A percentile compares a stretch with the other conserved stretches of the same genome.
phyloP scores from a whole-genome alignment of 2,329 filamentous ascomycete species.

The Fusarium longipes region DNA sequence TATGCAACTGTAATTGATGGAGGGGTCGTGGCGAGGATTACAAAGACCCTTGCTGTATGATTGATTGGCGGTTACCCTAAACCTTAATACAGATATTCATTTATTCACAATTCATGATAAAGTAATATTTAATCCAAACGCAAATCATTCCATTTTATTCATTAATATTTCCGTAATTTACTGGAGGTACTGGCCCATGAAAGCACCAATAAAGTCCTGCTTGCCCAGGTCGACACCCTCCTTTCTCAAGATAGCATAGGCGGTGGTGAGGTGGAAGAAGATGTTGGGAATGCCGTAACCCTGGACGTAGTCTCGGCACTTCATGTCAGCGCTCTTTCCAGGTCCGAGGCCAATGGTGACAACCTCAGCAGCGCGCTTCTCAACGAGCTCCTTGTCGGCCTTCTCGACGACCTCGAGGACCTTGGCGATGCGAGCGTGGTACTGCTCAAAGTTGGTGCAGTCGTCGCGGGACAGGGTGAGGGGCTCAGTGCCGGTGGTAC shows the following conservation, averaged over 20 bases:
- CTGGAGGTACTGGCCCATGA: conserved; percentile 47
- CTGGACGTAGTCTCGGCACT: conserved; percentile 56
- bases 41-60: conserved; percentile 7
- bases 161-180: neutral
- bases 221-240: conserved; percentile 73
- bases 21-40: conserved; percentile 31
- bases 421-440: conserved; percentile 50
- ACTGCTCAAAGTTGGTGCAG: conserved; percentile 50
- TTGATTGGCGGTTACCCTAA: conserved; percentile 23
- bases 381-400: conserved; percentile 50
- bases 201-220: conserved; percentile 61
- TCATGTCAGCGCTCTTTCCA: conserved; percentile 42
- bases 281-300: conserved; percentile 68
- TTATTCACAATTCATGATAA: neutral
- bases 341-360: conserved; percentile 50
- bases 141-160: conserved; percentile 20
- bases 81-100: neutral
- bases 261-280: conserved; percentile 70
- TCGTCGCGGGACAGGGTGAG: conserved; percentile 42
- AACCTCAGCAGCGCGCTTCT: conserved; percentile 46
- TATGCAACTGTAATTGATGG: conserved; percentile 24
- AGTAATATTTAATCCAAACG: neutral
- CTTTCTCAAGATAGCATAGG: conserved; percentile 70
- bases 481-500: conserved; percentile 49
- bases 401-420: conserved; percentile 48